Evolutionary conservation across 306 rosid species (phyloP).

Genomic region (Echinosophora koreensis): DNA sequence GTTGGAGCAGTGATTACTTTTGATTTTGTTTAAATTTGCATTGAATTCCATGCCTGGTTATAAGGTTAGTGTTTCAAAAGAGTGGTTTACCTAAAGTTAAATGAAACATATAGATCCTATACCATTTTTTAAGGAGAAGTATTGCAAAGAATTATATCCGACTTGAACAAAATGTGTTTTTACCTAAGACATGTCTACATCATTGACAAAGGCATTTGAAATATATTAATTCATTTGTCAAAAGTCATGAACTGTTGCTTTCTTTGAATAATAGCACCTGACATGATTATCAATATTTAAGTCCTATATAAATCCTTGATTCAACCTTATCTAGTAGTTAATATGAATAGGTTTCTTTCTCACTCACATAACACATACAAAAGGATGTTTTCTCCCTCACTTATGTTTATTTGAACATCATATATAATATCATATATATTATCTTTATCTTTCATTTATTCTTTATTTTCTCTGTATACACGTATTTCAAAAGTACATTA

Average conservation of each 20-base stretch:
- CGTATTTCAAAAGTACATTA: too few species aligned
- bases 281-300: conserved; percentile 34
- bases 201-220: conserved; percentile 40
- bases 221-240: conserved; percentile 27
- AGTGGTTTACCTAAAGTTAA: conserved; percentile 24
- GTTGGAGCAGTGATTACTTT: conserved; percentile 4
- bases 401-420: too few species aligned
- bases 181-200: conserved; percentile 3
- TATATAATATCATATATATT: too few species aligned
- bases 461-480: too few species aligned
- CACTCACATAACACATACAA: not conserved
- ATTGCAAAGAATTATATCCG: conserved; percentile 1
- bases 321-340: conserved; percentile 24
- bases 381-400: too few species aligned
- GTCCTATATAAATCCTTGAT: conserved; percentile 16
- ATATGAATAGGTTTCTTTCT: not conserved
- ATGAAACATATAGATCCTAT: not conserved
- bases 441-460: too few species aligned
- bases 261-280: conserved; percentile 30
- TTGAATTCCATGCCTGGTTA: conserved; percentile 29
- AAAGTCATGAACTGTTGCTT: conserved; percentile 35
- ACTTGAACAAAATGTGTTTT: conserved; percentile 24
- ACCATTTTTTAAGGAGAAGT: conserved; percentile 7
- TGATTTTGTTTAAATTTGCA: conserved; percentile 9
- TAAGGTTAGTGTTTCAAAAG: conserved; percentile 27